Conservation (phyloP, 768 basidiomycete species). For the Xerocomus potaroensis region DNA sequence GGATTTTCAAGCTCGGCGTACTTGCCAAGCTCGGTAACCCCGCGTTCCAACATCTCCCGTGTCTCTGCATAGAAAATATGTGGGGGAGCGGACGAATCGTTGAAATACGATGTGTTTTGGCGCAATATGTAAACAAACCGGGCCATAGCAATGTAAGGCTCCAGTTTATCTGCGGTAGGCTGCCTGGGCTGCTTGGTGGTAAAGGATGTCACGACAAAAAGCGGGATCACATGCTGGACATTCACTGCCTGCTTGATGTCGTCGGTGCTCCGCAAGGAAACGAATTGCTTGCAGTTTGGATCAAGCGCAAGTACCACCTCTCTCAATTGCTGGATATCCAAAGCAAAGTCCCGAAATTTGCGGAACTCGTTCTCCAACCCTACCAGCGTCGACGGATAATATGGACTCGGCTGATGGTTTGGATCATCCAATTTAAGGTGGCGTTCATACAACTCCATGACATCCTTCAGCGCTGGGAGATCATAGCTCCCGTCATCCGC, state of each 20-base stretch:
- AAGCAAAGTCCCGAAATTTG: not conserved
- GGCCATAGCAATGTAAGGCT: not conserved
- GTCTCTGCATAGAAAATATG: not conserved
- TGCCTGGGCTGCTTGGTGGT: not conserved
- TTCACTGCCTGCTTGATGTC: not conserved
- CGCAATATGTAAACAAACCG: not conserved
- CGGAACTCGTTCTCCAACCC: not conserved
- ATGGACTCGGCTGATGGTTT: not conserved
- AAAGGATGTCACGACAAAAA: not conserved
- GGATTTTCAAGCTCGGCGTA: not conserved
- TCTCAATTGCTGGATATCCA: not conserved
- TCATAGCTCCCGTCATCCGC: not conserved
- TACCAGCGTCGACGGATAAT: not conserved
- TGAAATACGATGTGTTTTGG: not conserved
- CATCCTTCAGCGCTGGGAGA: not conserved
- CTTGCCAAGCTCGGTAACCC: not conserved
- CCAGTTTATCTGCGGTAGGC: not conserved
- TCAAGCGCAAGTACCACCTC: not conserved
- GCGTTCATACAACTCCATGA: not conserved
- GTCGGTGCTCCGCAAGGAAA: not conserved
- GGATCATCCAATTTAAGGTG: not conserved
- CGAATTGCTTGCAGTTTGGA: not conserved
- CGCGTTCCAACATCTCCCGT: not conserved
- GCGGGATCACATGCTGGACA: not conserved
- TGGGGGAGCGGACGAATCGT: not conserved